Evolutionary conservation across 2,329 filamentous ascomycete genomes (phyloP).

Genomic region (Hortaea sp.): DNA sequence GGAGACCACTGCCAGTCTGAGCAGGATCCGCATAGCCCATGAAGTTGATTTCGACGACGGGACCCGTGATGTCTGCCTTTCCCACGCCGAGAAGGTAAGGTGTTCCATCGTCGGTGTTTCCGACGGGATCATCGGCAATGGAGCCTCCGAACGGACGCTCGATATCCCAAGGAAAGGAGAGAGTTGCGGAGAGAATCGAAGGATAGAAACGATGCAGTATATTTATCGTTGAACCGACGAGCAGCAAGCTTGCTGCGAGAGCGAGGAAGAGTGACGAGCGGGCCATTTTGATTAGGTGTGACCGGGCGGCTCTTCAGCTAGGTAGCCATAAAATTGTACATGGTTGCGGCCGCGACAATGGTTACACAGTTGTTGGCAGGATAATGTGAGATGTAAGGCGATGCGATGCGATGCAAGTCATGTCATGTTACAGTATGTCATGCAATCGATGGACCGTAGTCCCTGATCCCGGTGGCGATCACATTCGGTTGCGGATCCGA

Average conservation of each 20-base stretch:
- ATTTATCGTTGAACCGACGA: slow-evolving; percentile 10
- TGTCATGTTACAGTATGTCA: too few species aligned
- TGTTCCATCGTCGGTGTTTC: neutral
- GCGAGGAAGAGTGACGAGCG: slow-evolving; percentile 6
- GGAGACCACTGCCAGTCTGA: slow-evolving; percentile 72
- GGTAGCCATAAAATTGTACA: too few species aligned
- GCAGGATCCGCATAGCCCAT: slow-evolving; percentile 85
- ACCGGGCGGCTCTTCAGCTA: too few species aligned
- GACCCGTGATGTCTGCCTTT: slow-evolving; percentile 65
- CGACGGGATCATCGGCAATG: slow-evolving; percentile 1
- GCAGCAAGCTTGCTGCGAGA: slow-evolving; percentile 10
- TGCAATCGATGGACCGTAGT: too few species aligned
- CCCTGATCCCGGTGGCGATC: too few species aligned
- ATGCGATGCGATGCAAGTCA: too few species aligned
- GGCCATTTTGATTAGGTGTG: slow-evolving; percentile 2
- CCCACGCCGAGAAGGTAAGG: slow-evolving; percentile 57
- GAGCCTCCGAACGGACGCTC: neutral
- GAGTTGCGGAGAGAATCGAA: neutral
- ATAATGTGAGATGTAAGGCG: too few species aligned
- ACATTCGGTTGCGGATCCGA: too few species aligned
- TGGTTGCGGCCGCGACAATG: too few species aligned
- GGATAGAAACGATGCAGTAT: slow-evolving; percentile 6
- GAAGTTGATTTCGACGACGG: slow-evolving; percentile 81
- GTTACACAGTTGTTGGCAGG: too few species aligned
- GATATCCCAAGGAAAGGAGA: neutral